Evolutionary conservation across 768 basidiomycete species (phyloP).

Genomic region (Tulasnella sp.): DNA sequence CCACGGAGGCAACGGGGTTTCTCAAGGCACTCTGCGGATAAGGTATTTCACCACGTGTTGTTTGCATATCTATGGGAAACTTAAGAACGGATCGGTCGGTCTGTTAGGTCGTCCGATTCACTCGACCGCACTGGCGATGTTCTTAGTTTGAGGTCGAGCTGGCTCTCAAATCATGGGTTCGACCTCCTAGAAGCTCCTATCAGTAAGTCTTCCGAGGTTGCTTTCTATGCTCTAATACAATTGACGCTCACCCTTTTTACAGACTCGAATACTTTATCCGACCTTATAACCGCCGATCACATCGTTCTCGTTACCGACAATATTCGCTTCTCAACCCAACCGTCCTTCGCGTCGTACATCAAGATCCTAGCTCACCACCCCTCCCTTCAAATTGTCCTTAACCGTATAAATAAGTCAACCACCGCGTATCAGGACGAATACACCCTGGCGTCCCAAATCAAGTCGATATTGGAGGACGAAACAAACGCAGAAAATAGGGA

Average conservation of each 20-base stretch:
- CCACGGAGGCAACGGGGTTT: not conserved
- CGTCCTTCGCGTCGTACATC: not conserved
- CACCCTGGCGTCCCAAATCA: not conserved
- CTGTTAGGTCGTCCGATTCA: not conserved
- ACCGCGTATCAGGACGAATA: conserved; percentile 9
- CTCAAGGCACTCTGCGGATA: not conserved
- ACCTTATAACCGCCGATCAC: conserved; percentile 9
- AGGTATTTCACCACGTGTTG: not conserved
- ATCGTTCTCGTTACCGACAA: conserved; percentile 16
- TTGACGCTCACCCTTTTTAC: not conserved
- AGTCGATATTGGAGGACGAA: not conserved
- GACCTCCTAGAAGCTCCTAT: not conserved
- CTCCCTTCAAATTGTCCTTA: not conserved
- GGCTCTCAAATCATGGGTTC: not conserved
- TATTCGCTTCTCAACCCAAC: conserved; percentile 11
- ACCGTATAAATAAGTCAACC: not conserved
- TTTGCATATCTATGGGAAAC: not conserved
- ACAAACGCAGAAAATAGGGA: not conserved
- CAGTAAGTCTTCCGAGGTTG: not conserved
- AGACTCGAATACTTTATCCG: not conserved
- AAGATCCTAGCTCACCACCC: conserved; percentile 1
- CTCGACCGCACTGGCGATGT: not conserved
- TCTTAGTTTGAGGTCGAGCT: not conserved
- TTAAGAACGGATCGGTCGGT: not conserved
- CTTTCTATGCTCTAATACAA: not conserved